phyloP scores from a whole-genome alignment of 2,329 filamentous ascomycete genomes.

The Celoporthe dispersa region DNA sequence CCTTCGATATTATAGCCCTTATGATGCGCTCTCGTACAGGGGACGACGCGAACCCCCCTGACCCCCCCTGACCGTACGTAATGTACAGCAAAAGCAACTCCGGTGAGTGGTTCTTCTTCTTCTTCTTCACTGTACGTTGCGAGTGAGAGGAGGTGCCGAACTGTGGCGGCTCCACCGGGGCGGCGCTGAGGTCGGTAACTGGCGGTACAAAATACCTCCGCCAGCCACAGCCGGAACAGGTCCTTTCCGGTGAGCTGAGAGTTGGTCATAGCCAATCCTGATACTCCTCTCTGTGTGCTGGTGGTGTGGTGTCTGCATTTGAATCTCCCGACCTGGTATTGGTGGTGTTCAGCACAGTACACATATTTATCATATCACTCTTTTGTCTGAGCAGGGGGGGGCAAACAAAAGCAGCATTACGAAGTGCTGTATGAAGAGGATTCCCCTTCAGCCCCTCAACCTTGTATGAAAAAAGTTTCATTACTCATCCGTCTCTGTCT shows the following conservation, averaged over 20 bases:
- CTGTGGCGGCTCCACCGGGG: background rate
- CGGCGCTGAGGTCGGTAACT: background rate
- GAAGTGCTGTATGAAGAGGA: background rate
- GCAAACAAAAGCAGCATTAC: background rate
- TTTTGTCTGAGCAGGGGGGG: too few species aligned
- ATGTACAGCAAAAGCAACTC: background rate
- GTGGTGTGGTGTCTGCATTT: background rate
- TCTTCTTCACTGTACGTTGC: too few species aligned
- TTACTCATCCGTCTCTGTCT: background rate
- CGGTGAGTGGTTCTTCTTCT: background rate
- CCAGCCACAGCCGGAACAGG: slow-evolving; percentile 2
- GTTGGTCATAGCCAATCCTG: background rate
- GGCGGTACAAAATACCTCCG: background rate
- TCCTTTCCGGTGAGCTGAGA: background rate
- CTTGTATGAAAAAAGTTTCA: background rate
- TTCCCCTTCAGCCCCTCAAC: background rate
- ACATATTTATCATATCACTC: background rate
- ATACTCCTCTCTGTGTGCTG: background rate
- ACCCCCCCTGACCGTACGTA: background rate
- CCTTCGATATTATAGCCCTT: background rate
- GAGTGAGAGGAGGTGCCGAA: too few species aligned
- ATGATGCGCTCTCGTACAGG: background rate
- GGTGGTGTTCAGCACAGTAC: background rate
- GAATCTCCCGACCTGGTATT: background rate
- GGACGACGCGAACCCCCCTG: background rate